phyloP scores from a whole-genome alignment of 2,329 filamentous ascomycete species.

The Aspergillus sp. region DNA sequence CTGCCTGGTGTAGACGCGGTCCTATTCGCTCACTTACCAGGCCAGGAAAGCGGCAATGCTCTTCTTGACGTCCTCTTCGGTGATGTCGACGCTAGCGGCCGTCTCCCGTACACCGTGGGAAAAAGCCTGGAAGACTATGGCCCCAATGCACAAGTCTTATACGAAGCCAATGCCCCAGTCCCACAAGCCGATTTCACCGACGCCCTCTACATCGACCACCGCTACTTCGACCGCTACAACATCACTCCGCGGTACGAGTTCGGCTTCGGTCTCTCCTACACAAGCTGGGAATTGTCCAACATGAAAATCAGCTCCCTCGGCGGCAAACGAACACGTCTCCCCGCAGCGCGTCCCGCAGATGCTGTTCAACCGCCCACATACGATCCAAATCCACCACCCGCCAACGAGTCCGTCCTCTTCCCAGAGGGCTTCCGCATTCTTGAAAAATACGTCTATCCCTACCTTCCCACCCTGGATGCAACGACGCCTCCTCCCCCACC shows the following conservation, averaged over 20 bases:
- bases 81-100: conserved; percentile 73
- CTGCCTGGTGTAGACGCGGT: conserved; percentile 75
- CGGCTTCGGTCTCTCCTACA: conserved; percentile 82
- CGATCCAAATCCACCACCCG: conserved; percentile 53
- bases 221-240: conserved; percentile 75
- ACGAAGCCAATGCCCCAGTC: conserved; percentile 65
- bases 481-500: conserved; percentile 35
- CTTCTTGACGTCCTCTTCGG: conserved; percentile 79
- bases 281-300: conserved; percentile 64
- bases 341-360: conserved; percentile 42
- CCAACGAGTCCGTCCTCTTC: conserved; percentile 57
- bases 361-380: conserved; percentile 55
- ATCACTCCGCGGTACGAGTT: conserved; percentile 81
- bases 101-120: conserved; percentile 83
- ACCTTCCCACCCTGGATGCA: conserved; percentile 55
- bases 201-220: conserved; percentile 85
- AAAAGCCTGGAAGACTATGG: conserved; percentile 75
- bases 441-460: conserved; percentile 72
- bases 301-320: conserved; percentile 50
- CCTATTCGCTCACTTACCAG: conserved; percentile 79
- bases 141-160: conserved; percentile 66
- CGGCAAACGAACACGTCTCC: conserved; percentile 46
- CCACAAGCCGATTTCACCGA: conserved; percentile 84
- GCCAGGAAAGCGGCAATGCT: conserved; percentile 82
- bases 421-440: conserved; percentile 62